These are phyloP conservation scores for Cladochytrium tenue DNA, from an alignment of 371 early-diverging fungal species.

Conservation along the genomic window DNA sequence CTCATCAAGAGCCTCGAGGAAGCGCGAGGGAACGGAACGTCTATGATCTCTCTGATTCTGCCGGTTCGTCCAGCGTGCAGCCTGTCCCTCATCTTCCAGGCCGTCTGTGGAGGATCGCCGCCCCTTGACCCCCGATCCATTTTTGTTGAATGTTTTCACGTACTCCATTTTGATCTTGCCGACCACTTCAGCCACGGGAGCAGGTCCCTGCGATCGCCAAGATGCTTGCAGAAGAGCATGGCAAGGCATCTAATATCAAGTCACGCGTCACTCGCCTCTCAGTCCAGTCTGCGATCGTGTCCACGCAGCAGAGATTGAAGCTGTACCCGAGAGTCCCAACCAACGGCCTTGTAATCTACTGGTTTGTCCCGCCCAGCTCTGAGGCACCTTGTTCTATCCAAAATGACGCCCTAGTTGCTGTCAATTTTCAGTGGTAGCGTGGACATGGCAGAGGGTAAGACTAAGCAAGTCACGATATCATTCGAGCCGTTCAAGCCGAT, in stretches of 20 bases:
- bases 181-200: slow-evolving; percentile 86
- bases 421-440: slow-evolving; percentile 78
- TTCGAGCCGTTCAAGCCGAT: slow-evolving; percentile 99
- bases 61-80: slow-evolving; percentile 36
- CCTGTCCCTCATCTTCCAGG: not conserved
- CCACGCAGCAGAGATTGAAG: slow-evolving; percentile 97
- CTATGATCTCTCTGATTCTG: slow-evolving; percentile 98
- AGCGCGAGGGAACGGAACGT: slow-evolving; percentile 98
- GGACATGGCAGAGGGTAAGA: slow-evolving; percentile 97
- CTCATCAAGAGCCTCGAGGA: slow-evolving; percentile 91
- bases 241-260: slow-evolving; percentile 99
- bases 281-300: slow-evolving; percentile 97
- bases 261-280: slow-evolving; percentile 97
- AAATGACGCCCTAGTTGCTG: slow-evolving; percentile 54
- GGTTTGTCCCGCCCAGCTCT: slow-evolving; percentile 6
- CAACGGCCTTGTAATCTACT: slow-evolving; percentile 86
- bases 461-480: slow-evolving; percentile 97
- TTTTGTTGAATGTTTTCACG: not conserved
- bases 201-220: slow-evolving; percentile 87
- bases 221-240: slow-evolving; percentile 98
- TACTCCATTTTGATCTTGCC: slow-evolving; percentile 8
- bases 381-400: not conserved
- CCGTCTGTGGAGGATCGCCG: not conserved
- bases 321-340: slow-evolving; percentile 87
- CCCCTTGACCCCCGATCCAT: not conserved